Evolutionary conservation across 208 protist species (phyloP).

Genomic region (Histomonas meleagridis): DNA sequence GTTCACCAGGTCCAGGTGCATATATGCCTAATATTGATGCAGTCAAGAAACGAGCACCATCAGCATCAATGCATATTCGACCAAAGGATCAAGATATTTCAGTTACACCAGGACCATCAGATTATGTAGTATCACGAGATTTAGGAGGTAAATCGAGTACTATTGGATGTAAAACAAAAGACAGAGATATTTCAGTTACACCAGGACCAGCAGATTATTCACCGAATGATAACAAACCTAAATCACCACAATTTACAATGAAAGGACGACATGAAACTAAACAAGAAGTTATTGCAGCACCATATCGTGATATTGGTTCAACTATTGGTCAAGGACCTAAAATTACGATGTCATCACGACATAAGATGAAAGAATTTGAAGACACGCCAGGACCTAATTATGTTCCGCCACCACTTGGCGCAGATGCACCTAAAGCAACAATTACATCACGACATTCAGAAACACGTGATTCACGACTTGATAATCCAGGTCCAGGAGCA

Average conservation of each 20-base stretch:
- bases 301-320: neutral
- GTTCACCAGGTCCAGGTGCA: neutral
- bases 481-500: slow-evolving; percentile 1
- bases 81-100: neutral
- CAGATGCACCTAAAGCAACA: neutral
- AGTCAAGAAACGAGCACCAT: neutral
- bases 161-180: no score
- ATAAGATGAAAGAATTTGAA: neutral
- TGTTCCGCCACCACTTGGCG: neutral
- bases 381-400: neutral
- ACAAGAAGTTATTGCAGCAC: neutral
- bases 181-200: no score
- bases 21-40: neutral
- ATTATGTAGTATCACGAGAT: neutral
- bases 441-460: neutral
- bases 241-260: neutral
- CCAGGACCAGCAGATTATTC: neutral
- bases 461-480: neutral
- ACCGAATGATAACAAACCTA: neutral
- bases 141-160: neutral
- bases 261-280: neutral
- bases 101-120: neutral
- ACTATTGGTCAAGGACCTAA: neutral
- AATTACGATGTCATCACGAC: neutral
- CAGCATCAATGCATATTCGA: neutral